Percentiles rank a stretch among this genome's conserved stretches.
These are phyloP conservation scores for Tubosaeta brunneosetosa DNA, from an alignment of 768 basidiomycete species.

Conservation along the genomic window DNA sequence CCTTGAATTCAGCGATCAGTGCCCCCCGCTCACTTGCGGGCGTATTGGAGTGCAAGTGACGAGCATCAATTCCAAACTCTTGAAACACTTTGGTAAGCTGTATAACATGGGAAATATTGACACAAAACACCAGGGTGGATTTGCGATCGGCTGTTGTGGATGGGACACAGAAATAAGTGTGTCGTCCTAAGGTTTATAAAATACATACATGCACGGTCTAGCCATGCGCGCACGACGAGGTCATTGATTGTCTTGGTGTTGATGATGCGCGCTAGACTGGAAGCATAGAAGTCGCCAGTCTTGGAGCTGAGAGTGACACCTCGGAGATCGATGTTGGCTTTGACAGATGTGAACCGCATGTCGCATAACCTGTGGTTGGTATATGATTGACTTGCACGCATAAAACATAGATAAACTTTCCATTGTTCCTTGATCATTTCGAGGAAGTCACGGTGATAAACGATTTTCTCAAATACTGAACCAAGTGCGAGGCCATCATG, in stretches of 20 bases:
- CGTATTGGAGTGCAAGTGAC: slow-evolving; percentile 71
- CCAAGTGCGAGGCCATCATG: slow-evolving; percentile 89
- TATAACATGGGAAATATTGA: slow-evolving; percentile 76
- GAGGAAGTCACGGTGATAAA: slow-evolving; percentile 86
- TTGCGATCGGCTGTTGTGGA: slow-evolving; percentile 49
- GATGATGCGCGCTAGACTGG: slow-evolving; percentile 73
- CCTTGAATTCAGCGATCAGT: slow-evolving; percentile 62
- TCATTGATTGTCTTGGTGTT: slow-evolving; percentile 76
- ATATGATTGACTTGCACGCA: neutral
- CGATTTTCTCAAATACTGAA: slow-evolving; percentile 84
- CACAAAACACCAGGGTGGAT: slow-evolving; percentile 91
- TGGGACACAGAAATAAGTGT: neutral
- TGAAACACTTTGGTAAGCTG: slow-evolving; percentile 71
- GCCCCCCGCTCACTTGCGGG: slow-evolving; percentile 57
- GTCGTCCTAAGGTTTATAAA: slow-evolving; percentile 1
- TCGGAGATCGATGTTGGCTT: slow-evolving; percentile 65
- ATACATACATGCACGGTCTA: slow-evolving; percentile 73
- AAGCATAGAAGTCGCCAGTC: slow-evolving; percentile 79
- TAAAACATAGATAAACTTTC: slow-evolving; percentile 33
- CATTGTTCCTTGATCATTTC: slow-evolving; percentile 94
- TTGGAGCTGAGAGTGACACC: slow-evolving; percentile 59
- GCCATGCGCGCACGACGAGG: slow-evolving; percentile 77
- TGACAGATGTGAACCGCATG: slow-evolving; percentile 80
- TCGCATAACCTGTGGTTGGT: slow-evolving; percentile 64
- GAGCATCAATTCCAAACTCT: slow-evolving; percentile 74